A percentile compares a stretch with the other conserved stretches of the same genome.
phyloP scores from a whole-genome alignment of 2,329 filamentous ascomycete species.

The Penicillium sp. region DNA sequence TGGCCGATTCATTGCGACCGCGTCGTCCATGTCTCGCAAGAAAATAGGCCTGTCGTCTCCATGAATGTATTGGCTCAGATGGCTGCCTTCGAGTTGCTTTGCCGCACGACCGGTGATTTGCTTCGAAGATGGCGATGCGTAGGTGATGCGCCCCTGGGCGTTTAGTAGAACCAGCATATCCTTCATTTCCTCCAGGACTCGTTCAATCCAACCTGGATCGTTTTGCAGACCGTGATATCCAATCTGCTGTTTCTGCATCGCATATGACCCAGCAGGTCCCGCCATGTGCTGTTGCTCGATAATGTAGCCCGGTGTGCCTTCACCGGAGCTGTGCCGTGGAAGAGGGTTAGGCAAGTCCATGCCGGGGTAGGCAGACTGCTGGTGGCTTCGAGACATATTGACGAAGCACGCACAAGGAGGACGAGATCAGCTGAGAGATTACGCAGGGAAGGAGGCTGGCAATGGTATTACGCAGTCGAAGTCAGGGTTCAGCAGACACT shows the following conservation, averaged over 20 bases:
- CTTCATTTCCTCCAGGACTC: conserved; percentile 83
- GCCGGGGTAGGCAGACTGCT: conserved; percentile 8
- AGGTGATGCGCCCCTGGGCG: conserved; percentile 77
- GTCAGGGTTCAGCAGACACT: background rate
- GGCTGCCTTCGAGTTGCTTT: conserved; percentile 68
- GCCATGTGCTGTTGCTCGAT: conserved; percentile 12
- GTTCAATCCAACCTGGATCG: conserved; percentile 77
- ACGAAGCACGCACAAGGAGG: background rate
- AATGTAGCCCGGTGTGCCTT: conserved; percentile 8
- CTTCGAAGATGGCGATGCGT: conserved; percentile 77
- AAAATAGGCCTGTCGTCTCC: conserved; percentile 81
- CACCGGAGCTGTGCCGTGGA: conserved; percentile 7
- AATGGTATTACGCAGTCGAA: background rate
- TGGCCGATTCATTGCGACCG: conserved; percentile 74
- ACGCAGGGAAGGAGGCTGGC: background rate
- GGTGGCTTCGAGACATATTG: conserved; percentile 17
- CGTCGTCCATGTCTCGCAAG: conserved; percentile 83
- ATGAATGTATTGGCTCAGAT: conserved; percentile 81
- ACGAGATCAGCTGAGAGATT: background rate
- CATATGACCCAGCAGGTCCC: conserved; percentile 14
- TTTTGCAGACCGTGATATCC: conserved; percentile 55
- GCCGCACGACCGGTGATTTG: conserved; percentile 71
- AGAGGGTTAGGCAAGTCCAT: conserved; percentile 10
- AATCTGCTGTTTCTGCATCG: conserved; percentile 12
- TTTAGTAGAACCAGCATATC: conserved; percentile 88